Evolutionary conservation across 2,329 filamentous ascomycete genomes (phyloP), one percentile per base, ranked within the genome.

Genomic region (Pseudogymnoascus sp.): DNA sequence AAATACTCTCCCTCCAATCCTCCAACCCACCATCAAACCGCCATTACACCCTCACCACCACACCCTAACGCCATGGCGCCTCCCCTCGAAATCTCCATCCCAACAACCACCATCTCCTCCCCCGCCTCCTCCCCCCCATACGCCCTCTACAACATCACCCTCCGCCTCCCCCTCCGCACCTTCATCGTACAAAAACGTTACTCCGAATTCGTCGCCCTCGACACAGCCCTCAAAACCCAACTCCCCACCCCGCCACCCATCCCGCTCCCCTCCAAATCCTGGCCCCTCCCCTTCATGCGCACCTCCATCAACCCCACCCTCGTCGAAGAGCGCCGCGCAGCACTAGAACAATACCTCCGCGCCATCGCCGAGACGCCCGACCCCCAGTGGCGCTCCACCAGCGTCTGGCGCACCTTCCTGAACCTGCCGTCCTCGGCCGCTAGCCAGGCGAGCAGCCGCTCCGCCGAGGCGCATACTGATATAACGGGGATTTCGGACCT

Each of bases 151-250:
- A 90, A 90, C 74, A 88, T 93, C 74, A 87, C 85, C 22, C 81
- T 95, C 64, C 86, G 89, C 60, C 85, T 92, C 1, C 90, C 90
- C 0, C 82, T 93, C 12, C 86, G 89, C 59, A 89, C 89, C 4
- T 89, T 88, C 70, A 87, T 89, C 67, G 81, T 92, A 4, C 85
- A 87, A 71, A 93, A 93, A 76, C 89, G 90, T 70, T 96, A 93
- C 79, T 91, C 87, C 61, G 90, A 95, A 73, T 95, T 95, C 72
- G 78, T 79, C 62, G 74, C 80, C 56, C 84, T 96, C 14, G 85
- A 95, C 76, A 74, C 78, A 31, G 76, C 82, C 3, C 81, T 96
- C 7, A 79, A 80, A 19, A 77, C 81, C 41, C 78, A 85, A 60
- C 82, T 87, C 63, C 85, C 86, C 69, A 72, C 78, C 22, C 74